Conservation (phyloP, 2,329 filamentous ascomycete genomes). For the Microsporum canis region DNA sequence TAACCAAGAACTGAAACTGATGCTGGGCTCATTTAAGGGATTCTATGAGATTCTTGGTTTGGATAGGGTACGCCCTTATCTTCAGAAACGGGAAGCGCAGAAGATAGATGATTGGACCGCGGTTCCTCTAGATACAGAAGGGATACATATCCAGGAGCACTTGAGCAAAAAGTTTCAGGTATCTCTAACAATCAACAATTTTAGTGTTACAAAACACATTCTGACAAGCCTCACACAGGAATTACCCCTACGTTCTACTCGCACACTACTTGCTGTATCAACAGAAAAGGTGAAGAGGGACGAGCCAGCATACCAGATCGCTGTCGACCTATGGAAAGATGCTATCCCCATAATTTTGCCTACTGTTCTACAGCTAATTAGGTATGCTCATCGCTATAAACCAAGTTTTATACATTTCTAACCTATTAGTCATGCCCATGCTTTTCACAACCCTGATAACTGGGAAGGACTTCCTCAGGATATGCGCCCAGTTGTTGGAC, state of each 20-base stretch:
- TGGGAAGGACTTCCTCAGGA: constrained; percentile 69
- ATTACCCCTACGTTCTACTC: constrained; percentile 74
- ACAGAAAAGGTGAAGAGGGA: constrained; percentile 76
- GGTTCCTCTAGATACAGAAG: constrained; percentile 64
- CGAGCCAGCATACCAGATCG: constrained; percentile 60
- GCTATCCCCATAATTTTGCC: constrained; percentile 73
- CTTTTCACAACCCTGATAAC: constrained; percentile 74
- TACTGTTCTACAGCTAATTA: constrained; percentile 71
- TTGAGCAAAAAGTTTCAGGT: constrained; percentile 65
- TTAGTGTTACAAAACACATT: constrained; percentile 4
- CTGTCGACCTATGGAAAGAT: constrained; percentile 73
- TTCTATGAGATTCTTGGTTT: constrained; percentile 75
- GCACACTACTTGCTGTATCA: constrained; percentile 82
- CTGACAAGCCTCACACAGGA: constrained; percentile 31
- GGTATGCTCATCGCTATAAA: constrained; percentile 31
- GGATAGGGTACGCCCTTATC: constrained; percentile 67
- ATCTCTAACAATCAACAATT: constrained; percentile 15
- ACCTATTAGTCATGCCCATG: constrained; percentile 62
- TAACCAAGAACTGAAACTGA: constrained; percentile 53
- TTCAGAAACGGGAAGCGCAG: constrained; percentile 61
- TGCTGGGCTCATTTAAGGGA: constrained; percentile 60
- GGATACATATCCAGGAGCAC: constrained; percentile 63
- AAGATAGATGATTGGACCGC: constrained; percentile 73
- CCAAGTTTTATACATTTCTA: constrained; percentile 7
- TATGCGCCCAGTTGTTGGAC: constrained; percentile 63